Evolutionary conservation across 305 asterid species (phyloP).

Genomic region (Fraxinus ornus): DNA sequence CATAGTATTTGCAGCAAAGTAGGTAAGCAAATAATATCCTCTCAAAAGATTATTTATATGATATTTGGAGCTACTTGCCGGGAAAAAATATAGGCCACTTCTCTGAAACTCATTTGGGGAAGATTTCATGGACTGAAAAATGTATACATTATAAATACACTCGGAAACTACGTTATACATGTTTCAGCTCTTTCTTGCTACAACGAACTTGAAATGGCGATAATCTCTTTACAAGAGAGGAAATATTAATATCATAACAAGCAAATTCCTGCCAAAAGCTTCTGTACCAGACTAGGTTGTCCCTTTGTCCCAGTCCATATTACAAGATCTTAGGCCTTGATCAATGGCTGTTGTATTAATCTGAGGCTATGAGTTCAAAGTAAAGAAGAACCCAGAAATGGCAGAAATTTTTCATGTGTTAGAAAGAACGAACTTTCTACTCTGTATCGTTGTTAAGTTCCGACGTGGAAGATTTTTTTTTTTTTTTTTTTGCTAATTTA

Average conservation of each 20-base stretch:
- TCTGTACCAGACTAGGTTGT: neutral
- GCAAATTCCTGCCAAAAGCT: neutral
- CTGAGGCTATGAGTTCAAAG: neutral
- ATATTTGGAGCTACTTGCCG: neutral
- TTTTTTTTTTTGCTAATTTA: conserved; percentile 30
- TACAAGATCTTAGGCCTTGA: neutral
- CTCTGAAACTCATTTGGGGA: neutral
- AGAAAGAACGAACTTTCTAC: conserved; percentile 1
- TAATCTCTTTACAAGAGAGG: neutral
- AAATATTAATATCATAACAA: neutral
- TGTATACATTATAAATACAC: neutral
- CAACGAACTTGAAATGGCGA: neutral
- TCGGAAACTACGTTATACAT: neutral
- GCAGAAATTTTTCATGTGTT: conserved; percentile 1
- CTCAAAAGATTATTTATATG: neutral
- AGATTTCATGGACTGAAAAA: neutral
- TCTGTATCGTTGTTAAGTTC: conserved; percentile 11
- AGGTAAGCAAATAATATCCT: neutral
- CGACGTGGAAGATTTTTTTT: conserved; percentile 8
- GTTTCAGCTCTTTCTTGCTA: neutral
- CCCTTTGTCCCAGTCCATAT: neutral
- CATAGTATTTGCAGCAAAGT: neutral
- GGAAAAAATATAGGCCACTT: neutral
- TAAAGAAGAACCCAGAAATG: neutral
- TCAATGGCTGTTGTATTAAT: conserved; percentile 4